Conservation (phyloP, 345 rosid species). For the Camelina hispida region DNA sequence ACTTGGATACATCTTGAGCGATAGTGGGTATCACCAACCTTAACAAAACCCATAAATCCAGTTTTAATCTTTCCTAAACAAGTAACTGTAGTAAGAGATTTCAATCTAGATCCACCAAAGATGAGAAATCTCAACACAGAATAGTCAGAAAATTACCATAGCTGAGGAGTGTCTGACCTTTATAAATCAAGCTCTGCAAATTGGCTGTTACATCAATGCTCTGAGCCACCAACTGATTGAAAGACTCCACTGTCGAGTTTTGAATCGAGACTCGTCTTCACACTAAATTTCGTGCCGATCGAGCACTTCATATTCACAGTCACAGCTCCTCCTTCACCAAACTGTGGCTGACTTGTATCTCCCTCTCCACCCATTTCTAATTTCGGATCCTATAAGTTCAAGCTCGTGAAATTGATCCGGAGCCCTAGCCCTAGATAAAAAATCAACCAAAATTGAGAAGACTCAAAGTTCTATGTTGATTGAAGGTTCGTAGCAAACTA, state of each 20-base stretch:
- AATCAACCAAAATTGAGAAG: conserved; percentile 4
- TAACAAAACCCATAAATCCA: not conserved
- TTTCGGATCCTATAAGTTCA: conserved; percentile 5
- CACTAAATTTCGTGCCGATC: conserved; percentile 64
- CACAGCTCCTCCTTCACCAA: conserved; percentile 46
- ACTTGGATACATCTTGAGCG: not conserved
- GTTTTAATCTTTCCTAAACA: conserved; percentile 23
- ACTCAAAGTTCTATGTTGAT: not conserved
- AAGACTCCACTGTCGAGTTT: conserved; percentile 51
- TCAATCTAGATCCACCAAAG: conserved; percentile 17
- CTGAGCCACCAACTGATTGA: conserved; percentile 65
- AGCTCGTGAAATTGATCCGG: conserved; percentile 27
- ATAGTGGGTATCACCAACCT: no score
- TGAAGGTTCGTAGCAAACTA: no score
- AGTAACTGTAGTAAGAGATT: not conserved
- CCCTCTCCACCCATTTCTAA: conserved; percentile 57
- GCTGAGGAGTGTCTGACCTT: conserved; percentile 75
- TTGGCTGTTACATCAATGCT: conserved; percentile 73
- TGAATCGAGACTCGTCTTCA: conserved; percentile 57
- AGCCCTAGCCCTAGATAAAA: conserved; percentile 32
- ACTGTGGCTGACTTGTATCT: conserved; percentile 62
- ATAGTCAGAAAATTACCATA: conserved; percentile 53
- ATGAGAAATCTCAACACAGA: conserved; percentile 31
- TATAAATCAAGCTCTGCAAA: conserved; percentile 82
- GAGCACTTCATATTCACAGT: conserved; percentile 66